A percentile compares a stretch with the other conserved stretches of the same genome.
Conservation (phyloP, 176 grass and related monocot genomes). For the Raddia distichophylla region DNA sequence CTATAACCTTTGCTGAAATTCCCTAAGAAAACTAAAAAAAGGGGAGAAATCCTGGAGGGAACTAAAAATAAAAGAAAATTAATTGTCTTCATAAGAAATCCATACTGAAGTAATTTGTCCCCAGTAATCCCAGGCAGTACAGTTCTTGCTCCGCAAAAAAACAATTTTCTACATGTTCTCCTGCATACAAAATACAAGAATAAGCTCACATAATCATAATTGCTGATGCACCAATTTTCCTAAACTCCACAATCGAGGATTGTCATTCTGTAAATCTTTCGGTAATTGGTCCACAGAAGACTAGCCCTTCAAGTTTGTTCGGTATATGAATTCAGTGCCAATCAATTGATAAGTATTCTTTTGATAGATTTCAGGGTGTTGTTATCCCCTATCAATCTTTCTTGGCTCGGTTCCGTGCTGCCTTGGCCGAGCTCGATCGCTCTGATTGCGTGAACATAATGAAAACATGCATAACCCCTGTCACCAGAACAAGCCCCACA, state of each 20-base stretch:
- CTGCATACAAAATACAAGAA: not conserved
- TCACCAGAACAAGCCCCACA: constrained; percentile 51
- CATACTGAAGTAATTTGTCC: not conserved
- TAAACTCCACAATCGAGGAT: not conserved
- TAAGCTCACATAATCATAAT: not conserved
- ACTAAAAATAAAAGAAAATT: not conserved
- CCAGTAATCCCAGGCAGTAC: not conserved
- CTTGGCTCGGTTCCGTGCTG: constrained; percentile 53
- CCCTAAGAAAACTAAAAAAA: not conserved
- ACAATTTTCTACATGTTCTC: not conserved
- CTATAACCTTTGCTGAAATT: not conserved
- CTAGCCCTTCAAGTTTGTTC: not conserved
- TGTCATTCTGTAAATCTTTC: not conserved
- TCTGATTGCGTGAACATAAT: constrained; percentile 72
- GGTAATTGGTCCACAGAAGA: not conserved
- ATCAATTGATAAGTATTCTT: not conserved
- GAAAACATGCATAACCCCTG: constrained; percentile 64
- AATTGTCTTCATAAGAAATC: not conserved
- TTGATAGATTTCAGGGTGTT: not conserved
- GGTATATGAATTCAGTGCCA: not conserved
- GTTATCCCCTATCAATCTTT: constrained; percentile 44
- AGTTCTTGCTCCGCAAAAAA: not conserved
- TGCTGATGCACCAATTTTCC: not conserved
- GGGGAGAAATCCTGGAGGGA: not conserved
- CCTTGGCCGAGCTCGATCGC: constrained; percentile 62